Evolutionary conservation across 768 basidiomycete genomes (phyloP).

Genomic region (Rhizopogon vinicolor): DNA sequence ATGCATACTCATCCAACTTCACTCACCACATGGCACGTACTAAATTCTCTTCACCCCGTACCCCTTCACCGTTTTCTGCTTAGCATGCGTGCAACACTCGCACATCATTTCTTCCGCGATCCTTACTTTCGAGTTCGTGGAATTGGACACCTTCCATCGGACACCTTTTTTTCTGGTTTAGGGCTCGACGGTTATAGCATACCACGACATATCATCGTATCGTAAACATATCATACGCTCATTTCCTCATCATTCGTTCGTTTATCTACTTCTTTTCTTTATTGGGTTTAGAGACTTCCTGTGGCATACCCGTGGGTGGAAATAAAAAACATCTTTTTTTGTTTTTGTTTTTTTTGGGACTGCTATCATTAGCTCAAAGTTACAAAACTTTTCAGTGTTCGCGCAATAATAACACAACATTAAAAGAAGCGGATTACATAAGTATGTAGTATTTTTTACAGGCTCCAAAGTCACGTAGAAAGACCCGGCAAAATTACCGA

Average conservation of each 20-base stretch:
- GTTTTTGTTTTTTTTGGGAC: too few relatives aligned
- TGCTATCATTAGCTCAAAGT: too few relatives aligned
- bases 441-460: too few relatives aligned
- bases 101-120: not conserved
- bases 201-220: not conserved
- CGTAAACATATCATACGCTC: not conserved
- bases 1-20: slow-evolving; percentile 18
- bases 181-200: not conserved
- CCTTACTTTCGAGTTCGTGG: slow-evolving; percentile 9
- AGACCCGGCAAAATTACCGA: too few relatives aligned
- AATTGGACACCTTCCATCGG: slow-evolving; percentile 13
- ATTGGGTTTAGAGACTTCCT: not conserved
- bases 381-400: too few relatives aligned
- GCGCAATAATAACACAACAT: too few relatives aligned
- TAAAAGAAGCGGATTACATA: too few relatives aligned
- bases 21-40: not conserved
- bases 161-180: not conserved
- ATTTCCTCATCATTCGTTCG: not conserved
- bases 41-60: not conserved
- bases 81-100: not conserved
- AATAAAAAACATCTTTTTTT: not conserved
- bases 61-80: not conserved
- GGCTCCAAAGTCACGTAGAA: too few relatives aligned
- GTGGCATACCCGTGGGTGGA: slow-evolving; percentile 13
- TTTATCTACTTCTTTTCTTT: not conserved